These are phyloP conservation scores for Scheffersomyces cryptocercus DNA, from an alignment of 1,139 yeast species.

Conservation along the genomic window DNA sequence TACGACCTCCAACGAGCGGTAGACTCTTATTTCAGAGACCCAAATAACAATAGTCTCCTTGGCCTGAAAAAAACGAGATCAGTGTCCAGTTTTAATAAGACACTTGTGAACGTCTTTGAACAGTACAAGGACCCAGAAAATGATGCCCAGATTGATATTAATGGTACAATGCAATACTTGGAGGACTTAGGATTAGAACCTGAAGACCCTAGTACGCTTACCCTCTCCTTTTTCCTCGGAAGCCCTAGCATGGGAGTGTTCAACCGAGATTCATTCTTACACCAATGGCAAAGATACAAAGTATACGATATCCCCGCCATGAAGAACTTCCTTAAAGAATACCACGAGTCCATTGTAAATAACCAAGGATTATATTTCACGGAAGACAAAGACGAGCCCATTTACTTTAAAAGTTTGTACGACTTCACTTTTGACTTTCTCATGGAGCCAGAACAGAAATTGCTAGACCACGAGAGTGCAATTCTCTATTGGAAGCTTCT, in stretches of 20 bases:
- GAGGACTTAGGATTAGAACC: constrained; percentile 68
- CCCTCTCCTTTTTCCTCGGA: constrained; percentile 66
- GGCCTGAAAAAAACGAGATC: background rate
- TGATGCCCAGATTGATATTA: constrained; percentile 52
- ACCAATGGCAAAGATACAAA: constrained; percentile 52
- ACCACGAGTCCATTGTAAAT: constrained; percentile 39
- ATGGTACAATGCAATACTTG: constrained; percentile 72
- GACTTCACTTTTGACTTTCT: constrained; percentile 69
- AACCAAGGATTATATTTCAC: constrained; percentile 2
- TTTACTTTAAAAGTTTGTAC: constrained; percentile 59
- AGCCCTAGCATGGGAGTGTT: constrained; percentile 71
- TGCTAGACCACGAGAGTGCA: constrained; percentile 64
- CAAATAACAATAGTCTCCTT: constrained; percentile 7
- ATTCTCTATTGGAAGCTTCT: constrained; percentile 77
- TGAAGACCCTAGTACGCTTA: constrained; percentile 70
- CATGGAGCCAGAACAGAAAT: constrained; percentile 60
- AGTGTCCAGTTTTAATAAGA: constrained; percentile 10
- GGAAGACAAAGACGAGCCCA: constrained; percentile 9
- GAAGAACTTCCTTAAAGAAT: constrained; percentile 41
- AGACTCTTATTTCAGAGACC: constrained; percentile 23
- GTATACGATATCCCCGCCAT: constrained; percentile 48
- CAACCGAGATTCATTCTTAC: constrained; percentile 46
- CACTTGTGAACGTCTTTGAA: constrained; percentile 24
- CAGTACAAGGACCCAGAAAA: constrained; percentile 30
- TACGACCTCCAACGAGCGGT: constrained; percentile 34